Conservation (phyloP, 345 rosid genomes). For the Rhizophora mangle region DNA sequence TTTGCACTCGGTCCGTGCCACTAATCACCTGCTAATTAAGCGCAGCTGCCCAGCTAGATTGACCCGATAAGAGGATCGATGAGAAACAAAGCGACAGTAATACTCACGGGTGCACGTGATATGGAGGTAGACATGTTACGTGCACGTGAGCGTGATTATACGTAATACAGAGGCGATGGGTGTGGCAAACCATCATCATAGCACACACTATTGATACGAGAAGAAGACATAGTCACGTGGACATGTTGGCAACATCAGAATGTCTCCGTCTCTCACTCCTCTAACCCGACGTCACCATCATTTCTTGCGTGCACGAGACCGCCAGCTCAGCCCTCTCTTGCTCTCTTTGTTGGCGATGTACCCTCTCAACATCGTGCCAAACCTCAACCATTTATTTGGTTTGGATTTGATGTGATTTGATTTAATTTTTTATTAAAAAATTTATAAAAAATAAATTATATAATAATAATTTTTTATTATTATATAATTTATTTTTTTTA, state of each 20-base stretch:
- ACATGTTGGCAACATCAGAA: neutral
- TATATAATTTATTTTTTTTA: no score
- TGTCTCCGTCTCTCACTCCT: neutral
- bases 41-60: neutral
- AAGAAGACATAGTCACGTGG: neutral
- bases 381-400: neutral
- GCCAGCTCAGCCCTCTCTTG: neutral
- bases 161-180: no score
- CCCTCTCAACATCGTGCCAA: neutral
- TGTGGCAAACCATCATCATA: no score
- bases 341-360: neutral
- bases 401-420: neutral
- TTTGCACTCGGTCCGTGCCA: no score
- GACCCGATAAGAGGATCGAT: no score
- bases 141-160: slow-evolving; percentile 23
- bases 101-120: slow-evolving; percentile 21
- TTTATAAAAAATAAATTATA: no score
- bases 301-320: slow-evolving; percentile 28
- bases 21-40: neutral
- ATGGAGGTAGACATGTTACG: slow-evolving; percentile 7
- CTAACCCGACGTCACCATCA: slow-evolving; percentile 30
- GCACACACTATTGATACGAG: neutral
- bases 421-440: no score
- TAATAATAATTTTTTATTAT: no score
- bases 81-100: neutral